These are phyloP conservation scores for Rhizomucor pusillus DNA, from an alignment of 371 early-diverging fungal genomes.

Conservation along the genomic window DNA sequence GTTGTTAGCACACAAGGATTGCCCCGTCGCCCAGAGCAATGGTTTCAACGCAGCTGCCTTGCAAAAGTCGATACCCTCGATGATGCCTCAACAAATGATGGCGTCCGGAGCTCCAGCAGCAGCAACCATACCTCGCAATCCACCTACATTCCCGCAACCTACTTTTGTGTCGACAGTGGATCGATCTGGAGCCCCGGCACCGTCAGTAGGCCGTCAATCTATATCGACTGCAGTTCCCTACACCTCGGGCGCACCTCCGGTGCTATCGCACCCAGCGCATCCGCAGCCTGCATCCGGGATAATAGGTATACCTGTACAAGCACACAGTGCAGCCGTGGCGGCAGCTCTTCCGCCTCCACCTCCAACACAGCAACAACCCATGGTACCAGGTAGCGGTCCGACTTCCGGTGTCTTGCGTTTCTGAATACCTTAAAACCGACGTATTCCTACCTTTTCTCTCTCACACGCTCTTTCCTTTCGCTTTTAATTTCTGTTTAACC, in stretches of 20 bases:
- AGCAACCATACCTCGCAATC: background rate
- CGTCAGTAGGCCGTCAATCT: constrained; percentile 10
- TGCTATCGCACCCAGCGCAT: constrained; percentile 1
- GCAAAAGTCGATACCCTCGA: constrained; percentile 9
- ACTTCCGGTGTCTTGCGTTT: constrained; percentile 15
- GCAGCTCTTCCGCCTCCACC: constrained; percentile 2
- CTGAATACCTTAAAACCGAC: background rate
- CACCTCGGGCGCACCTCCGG: background rate
- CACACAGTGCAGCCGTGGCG: background rate
- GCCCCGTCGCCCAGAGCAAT: constrained; percentile 69
- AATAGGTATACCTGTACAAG: constrained; percentile 10
- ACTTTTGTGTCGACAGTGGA: too few species aligned
- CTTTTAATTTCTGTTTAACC: constrained; percentile 1
- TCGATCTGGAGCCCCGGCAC: too few species aligned
- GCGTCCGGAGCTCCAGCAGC: constrained; percentile 3
- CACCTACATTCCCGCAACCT: constrained; percentile 1
- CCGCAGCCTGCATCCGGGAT: background rate
- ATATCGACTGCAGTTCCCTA: constrained; percentile 2
- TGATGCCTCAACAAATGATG: constrained; percentile 18
- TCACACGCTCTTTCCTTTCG: background rate
- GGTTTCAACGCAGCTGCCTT: constrained; percentile 33
- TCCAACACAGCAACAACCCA: constrained; percentile 9
- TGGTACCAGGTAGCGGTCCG: constrained; percentile 11
- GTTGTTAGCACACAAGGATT: constrained; percentile 75
- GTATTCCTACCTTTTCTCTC: constrained; percentile 1